Evolutionary conservation across 2,329 filamentous ascomycete species (phyloP).

Genomic region (Colletotrichum sojae): DNA sequence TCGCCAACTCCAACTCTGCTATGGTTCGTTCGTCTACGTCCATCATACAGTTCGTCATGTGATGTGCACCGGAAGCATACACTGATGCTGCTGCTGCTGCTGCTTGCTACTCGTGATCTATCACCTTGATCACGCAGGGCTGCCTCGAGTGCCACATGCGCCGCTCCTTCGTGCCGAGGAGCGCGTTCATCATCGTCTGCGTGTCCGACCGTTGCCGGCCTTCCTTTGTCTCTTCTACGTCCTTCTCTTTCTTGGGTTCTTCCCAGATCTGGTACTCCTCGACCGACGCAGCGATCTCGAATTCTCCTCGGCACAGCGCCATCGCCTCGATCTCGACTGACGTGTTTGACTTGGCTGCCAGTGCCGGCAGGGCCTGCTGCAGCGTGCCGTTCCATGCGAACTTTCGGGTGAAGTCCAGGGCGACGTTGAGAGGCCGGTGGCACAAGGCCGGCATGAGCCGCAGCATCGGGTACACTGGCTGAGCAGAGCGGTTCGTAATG

Average conservation of each 20-base stretch:
- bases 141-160: conserved; percentile 76
- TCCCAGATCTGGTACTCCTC: conserved; percentile 80
- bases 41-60: conserved; percentile 33
- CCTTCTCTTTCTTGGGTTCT: conserved; percentile 48
- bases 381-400: conserved; percentile 88
- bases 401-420: conserved; percentile 85
- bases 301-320: conserved; percentile 83
- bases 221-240: conserved; percentile 47
- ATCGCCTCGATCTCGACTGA: conserved; percentile 79
- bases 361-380: conserved; percentile 78
- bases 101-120: conserved; percentile 54
- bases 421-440: conserved; percentile 78
- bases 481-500: conserved; percentile 80
- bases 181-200: conserved; percentile 69
- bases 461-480: conserved; percentile 79
- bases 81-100: conserved; percentile 23
- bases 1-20: conserved; percentile 21
- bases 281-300: conserved; percentile 84
- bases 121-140: conserved; percentile 68
- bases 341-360: conserved; percentile 71
- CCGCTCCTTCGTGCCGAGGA: conserved; percentile 72
- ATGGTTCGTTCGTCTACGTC: conserved; percentile 21
- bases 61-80: conserved; percentile 11
- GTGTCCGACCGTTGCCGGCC: conserved; percentile 65
- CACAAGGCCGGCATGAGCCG: conserved; percentile 83